Conservation (phyloP, 495 filamentous ascomycete genomes). For the Pyrenopolyporus hunteri region DNA sequence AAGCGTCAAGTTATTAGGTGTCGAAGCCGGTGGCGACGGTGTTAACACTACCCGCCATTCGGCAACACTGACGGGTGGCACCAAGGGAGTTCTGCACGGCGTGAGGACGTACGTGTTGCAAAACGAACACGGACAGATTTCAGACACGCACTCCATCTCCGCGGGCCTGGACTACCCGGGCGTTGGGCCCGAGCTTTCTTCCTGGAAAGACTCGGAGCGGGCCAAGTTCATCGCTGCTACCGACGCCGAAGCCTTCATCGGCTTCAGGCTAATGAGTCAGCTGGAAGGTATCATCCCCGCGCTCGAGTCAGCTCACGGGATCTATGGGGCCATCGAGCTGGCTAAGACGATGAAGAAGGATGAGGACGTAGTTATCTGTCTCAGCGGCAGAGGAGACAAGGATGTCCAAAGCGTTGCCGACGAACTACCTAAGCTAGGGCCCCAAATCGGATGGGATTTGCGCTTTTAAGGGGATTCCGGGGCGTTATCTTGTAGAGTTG, state of each 20-base stretch:
- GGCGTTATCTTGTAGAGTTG: constrained; percentile 5
- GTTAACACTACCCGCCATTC: constrained; percentile 86
- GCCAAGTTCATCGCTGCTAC: constrained; percentile 92
- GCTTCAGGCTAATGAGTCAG: constrained; percentile 82
- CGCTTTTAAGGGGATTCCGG: constrained; percentile 59
- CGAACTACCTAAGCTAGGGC: constrained; percentile 85
- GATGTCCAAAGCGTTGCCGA: constrained; percentile 98
- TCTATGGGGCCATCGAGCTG: constrained; percentile 85
- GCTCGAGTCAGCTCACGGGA: constrained; percentile 90
- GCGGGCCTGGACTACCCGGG: constrained; percentile 97
- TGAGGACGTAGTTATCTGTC: constrained; percentile 90
- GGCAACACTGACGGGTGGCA: constrained; percentile 85
- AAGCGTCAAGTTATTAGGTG: constrained; percentile 85
- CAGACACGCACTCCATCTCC: constrained; percentile 94
- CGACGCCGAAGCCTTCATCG: constrained; percentile 88
- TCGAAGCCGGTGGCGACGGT: constrained; percentile 96
- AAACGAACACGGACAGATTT: constrained; percentile 88
- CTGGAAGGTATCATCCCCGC: constrained; percentile 96
- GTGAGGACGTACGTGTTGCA: constrained; percentile 96
- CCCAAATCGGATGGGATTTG: constrained; percentile 95
- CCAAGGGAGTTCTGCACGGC: constrained; percentile 92
- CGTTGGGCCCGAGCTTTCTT: constrained; percentile 88
- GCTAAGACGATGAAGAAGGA: constrained; percentile 91
- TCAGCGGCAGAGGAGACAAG: constrained; percentile 94
- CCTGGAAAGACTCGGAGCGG: constrained; percentile 87